These are phyloP conservation scores for Earliella scabrosa DNA, from an alignment of 1,284 basidiomycete genomes.

Conservation along the genomic window DNA sequence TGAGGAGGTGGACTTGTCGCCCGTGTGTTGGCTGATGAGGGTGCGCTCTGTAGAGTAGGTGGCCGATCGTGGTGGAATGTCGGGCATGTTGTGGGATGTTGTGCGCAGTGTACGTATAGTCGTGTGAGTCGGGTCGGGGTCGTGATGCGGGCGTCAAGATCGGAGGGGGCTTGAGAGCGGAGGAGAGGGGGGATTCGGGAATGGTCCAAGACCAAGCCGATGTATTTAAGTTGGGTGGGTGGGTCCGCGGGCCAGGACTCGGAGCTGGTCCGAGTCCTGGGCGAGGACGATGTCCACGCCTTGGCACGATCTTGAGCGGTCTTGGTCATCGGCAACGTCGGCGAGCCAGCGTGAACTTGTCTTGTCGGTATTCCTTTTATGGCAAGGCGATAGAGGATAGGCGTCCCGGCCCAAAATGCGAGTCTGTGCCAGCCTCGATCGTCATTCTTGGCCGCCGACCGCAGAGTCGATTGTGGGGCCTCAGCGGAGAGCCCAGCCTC, in stretches of 20 bases:
- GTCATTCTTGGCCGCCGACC: not conserved
- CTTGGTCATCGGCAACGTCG: not conserved
- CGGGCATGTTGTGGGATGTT: not conserved
- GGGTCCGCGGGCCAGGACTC: no score
- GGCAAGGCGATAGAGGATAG: no score
- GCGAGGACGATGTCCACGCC: not conserved
- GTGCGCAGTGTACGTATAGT: not conserved
- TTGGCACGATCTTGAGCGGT: not conserved
- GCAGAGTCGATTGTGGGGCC: not conserved
- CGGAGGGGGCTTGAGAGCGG: not conserved
- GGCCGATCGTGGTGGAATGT: not conserved
- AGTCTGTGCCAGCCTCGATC: not conserved
- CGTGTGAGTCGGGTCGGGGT: no score
- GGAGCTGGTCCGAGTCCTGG: not conserved
- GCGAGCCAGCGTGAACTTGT: not conserved
- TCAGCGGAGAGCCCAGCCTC: not conserved
- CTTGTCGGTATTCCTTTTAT: not conserved
- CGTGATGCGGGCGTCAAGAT: not conserved
- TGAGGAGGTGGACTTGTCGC: not conserved
- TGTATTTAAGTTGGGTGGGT: no score
- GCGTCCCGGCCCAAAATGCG: no score
- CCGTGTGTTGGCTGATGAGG: not conserved
- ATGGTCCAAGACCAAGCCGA: not conserved
- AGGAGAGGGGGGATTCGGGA: not conserved
- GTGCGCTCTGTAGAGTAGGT: constrained; percentile 1